phyloP scores from a whole-genome alignment of 768 basidiomycete genomes.

The Guyanaporus albipodus region DNA sequence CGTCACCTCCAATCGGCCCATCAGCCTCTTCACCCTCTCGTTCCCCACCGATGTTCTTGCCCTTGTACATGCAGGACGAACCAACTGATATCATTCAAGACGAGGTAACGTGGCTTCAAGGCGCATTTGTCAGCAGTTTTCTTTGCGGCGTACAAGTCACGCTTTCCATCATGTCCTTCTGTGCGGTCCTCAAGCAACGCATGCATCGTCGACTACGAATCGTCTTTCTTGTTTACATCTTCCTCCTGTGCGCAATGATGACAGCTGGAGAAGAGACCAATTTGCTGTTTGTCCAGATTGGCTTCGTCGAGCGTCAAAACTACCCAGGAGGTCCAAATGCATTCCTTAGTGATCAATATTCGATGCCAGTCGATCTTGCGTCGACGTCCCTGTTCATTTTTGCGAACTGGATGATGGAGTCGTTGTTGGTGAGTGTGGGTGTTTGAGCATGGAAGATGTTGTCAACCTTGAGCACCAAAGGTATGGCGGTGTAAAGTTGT shows the following conservation, averaged over 20 bases:
- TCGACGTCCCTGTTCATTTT: constrained; percentile 13
- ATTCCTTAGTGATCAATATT: not conserved
- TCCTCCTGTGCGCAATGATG: constrained; percentile 11
- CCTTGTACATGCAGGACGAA: constrained; percentile 1
- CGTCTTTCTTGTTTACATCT: constrained; percentile 12
- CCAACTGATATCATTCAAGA: not conserved
- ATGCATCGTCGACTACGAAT: constrained; percentile 10
- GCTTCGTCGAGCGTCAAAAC: constrained; percentile 9
- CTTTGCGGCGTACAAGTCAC: constrained; percentile 20
- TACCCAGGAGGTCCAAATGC: constrained; percentile 15
- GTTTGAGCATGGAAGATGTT: not conserved
- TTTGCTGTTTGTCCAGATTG: constrained; percentile 16
- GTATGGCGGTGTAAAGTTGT: constrained; percentile 23
- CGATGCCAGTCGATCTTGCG: not conserved
- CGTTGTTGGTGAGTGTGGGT: constrained; percentile 15
- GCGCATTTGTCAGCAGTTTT: constrained; percentile 19
- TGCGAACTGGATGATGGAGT: constrained; percentile 22
- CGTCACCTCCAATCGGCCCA: not conserved
- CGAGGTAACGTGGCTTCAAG: constrained; percentile 21
- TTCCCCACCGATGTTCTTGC: constrained; percentile 4
- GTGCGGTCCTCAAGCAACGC: constrained; percentile 14
- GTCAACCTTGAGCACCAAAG: constrained; percentile 6
- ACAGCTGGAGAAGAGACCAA: constrained; percentile 12
- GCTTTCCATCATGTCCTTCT: constrained; percentile 18
- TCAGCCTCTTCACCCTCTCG: not conserved